phyloP scores from a whole-genome alignment of 345 rosid species.

The Lagerstroemia speciosa region DNA sequence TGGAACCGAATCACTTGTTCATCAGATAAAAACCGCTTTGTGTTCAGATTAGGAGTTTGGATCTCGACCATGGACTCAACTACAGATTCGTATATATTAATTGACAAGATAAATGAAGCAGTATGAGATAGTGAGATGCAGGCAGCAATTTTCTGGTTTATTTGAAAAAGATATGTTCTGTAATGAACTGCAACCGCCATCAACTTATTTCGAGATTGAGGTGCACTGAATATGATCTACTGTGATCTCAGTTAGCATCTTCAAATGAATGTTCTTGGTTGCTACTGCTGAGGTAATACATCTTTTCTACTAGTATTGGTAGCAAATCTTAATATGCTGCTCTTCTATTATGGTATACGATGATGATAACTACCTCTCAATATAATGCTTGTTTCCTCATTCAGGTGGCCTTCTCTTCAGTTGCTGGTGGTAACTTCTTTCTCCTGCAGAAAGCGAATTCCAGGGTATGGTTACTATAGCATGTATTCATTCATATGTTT shows the following conservation, averaged over 20 bases:
- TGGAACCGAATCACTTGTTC: neutral
- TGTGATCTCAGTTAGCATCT: neutral
- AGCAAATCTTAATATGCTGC: neutral
- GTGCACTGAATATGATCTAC: neutral
- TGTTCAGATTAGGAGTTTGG: neutral
- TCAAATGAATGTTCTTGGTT: neutral
- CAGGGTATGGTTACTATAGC: neutral
- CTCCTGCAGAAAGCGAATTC: neutral
- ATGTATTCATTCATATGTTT: neutral
- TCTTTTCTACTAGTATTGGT: neutral
- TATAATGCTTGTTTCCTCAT: neutral
- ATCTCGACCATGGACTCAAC: neutral
- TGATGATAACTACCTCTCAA: neutral
- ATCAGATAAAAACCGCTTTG: neutral
- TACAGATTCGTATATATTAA: no score
- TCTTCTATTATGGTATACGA: neutral
- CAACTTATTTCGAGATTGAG: no score
- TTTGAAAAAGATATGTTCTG: neutral
- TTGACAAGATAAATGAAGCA: neutral
- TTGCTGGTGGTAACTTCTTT: neutral
- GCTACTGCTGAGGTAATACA: neutral
- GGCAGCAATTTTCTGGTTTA: neutral
- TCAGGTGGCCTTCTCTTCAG: neutral
- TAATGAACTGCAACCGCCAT: no score
- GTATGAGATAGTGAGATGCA: neutral